Conservation (phyloP, 2,329 filamentous ascomycete genomes). For the Bipolaris gigantea region DNA sequence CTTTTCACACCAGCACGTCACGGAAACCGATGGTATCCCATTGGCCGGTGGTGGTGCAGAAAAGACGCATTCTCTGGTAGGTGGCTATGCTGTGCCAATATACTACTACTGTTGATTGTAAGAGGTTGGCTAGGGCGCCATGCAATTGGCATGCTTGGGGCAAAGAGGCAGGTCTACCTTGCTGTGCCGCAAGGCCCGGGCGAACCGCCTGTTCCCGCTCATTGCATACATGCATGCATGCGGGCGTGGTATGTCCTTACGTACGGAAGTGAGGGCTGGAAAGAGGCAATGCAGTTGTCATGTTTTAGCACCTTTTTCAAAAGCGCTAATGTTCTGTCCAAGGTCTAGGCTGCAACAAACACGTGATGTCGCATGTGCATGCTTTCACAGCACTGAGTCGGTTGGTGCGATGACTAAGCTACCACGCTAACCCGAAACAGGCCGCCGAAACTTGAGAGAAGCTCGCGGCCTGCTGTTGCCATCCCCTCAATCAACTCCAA, state of each 20-base stretch:
- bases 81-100: conserved; percentile 3
- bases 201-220: not conserved
- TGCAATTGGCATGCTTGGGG: not conserved
- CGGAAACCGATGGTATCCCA: not conserved
- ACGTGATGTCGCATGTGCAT: not conserved
- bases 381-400: not conserved
- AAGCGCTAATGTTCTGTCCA: too few species aligned
- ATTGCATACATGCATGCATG: not conserved
- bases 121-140: conserved; percentile 6
- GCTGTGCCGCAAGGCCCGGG: not conserved
- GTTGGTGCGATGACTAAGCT: conserved; percentile 2
- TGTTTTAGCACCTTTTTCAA: not conserved
- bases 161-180: not conserved
- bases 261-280: not conserved
- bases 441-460: conserved; percentile 18
- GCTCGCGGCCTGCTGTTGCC: conserved; percentile 7
- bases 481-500: conserved; percentile 17
- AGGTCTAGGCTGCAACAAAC: not conserved
- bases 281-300: not conserved
- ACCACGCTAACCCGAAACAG: conserved; percentile 12
- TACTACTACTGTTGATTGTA: conserved; percentile 1
- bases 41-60: not conserved
- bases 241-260: too few species aligned
- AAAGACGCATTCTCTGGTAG: conserved; percentile 4
- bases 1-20: not conserved